Evolutionary conservation across 495 filamentous ascomycete genomes (phyloP), one percentile per base, ranked within the genome.

Genomic region (Podospora pseudopauciseta): DNA sequence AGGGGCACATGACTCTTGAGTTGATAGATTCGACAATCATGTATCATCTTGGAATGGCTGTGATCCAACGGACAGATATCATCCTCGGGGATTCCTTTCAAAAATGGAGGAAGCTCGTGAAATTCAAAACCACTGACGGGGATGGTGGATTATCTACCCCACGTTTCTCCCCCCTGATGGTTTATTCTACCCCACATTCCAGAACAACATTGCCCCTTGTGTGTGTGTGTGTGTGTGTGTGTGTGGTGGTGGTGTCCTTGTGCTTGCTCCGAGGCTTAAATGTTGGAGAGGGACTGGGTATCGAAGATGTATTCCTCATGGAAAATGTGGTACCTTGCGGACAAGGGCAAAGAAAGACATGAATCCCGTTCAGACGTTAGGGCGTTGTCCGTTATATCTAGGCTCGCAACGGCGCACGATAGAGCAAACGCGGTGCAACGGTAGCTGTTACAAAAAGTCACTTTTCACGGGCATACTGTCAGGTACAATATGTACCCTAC

Each of bases 391-490:
- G 39, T 49, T 49, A 49, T 2, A 0, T 49, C 15, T 49, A 11
- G 39, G 39, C 13, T 49, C 13, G 13, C 13, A 49, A 49, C 39
- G 39, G 39, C 39, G 39, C 39, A 49, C 39, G 39, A 11, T 49
- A 49, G 39, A 16, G 39, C 39, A 11, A 11, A 3, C 39, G 39
- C 39, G 39, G 39, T 13, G 39, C 13, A 49, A 49, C 39, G 39
- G 39, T 13, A 49, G 9, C 9, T 13, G 39, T 11, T 49, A 16
- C 7, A 11, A 49, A 16, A 49, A 16, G 9, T 16, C 15, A 49
- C 39, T n/a, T 49, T 49, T 16, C 39, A 62, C 68, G 68, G 64
- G 39, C 7, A 53, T 64, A 65, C 61, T 27, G 65, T 55, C 60
- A 55, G 61, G 58, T 39, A 60, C 56, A 39, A 30, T 7, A 19